Base-by-base conservation (phyloP, 2,329 filamentous ascomycete genomes). In the Helminthosporium solani region DNA sequence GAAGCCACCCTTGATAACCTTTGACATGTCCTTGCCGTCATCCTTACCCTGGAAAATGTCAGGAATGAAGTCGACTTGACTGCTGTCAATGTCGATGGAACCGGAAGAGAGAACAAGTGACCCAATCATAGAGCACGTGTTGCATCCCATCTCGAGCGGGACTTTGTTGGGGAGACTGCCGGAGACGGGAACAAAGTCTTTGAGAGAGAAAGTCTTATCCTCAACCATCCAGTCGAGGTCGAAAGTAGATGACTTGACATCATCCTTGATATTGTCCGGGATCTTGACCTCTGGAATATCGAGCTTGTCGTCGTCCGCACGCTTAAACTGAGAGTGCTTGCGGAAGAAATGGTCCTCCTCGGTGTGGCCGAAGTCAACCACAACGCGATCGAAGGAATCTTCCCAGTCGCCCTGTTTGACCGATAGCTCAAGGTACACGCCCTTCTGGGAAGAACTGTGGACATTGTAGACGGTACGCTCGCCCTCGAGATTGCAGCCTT, bases 401-500 rank as follows among this genome's bases (percentile, higher is more conserved):
- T 64, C 60, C 56, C 59, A 68, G 8, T 53, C 44, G 2, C 50
- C 48, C 49, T 63, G 48, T 9, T 47, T 53, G 5, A 62, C 54
- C 4, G 56, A 50, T 14, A 68, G 46, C 14, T 62, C 61, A 15
- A 69, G 58, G 7, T 49, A 40, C 27, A 54, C 43, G n/a, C 54
- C 61, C 28, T 66, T 61, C 19, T 57, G 44, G 1, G 51, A 52
- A 11, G 60, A 53, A 15, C 58, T 46, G 23, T 62, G 44, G 6
- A 69, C 53, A 64, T 57, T 59, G 42, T 67, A 69, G 2, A 69
- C 61, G 3, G 60, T 46, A 21, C 68, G 62, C 47, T 68, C 65
- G 6, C 68, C 68, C 11, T 70, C 66, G n/a, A 46, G 35, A 23
- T 70, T 70, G 41, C 69, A 72, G 33, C 63, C 56, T 7, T 55